Evolutionary conservation across 192 early-diverging fungal species (phyloP).

Genomic region (Linnemannia schmuckeri): DNA sequence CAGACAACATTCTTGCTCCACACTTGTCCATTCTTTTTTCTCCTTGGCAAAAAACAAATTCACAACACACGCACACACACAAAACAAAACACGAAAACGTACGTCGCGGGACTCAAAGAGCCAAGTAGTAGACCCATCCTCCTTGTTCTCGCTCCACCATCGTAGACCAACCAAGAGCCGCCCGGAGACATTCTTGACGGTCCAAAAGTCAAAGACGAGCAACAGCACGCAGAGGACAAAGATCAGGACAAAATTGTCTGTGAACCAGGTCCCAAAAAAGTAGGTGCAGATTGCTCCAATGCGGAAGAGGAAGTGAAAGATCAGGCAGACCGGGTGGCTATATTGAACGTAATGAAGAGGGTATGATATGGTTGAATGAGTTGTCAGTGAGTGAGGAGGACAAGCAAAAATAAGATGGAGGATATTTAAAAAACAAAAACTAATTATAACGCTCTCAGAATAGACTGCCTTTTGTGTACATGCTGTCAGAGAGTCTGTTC

Average conservation of each 20-base stretch:
- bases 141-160: slow-evolving; percentile 99
- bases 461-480: background rate
- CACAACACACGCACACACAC: background rate
- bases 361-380: background rate
- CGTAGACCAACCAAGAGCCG: slow-evolving; percentile 95
- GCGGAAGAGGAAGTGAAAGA: slow-evolving; percentile 94
- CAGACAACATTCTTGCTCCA: slow-evolving; percentile 2
- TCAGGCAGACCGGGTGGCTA: slow-evolving; percentile 91
- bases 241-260: slow-evolving; percentile 86
- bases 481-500: background rate
- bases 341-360: background rate
- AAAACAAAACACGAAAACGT: slow-evolving; percentile 25
- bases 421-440: background rate
- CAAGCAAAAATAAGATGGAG: background rate
- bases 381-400: background rate
- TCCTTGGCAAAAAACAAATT: background rate
- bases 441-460: slow-evolving; percentile 3
- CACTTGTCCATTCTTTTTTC: background rate
- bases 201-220: slow-evolving; percentile 99
- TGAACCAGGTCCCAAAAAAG: slow-evolving; percentile 86
- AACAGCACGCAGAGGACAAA: slow-evolving; percentile 94
- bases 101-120: slow-evolving; percentile 95
- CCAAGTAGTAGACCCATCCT: slow-evolving; percentile 97
- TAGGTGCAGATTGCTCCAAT: slow-evolving; percentile 87
- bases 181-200: slow-evolving; percentile 98